Conservation (phyloP, 2,329 filamentous ascomycete genomes). For the Pseudogymnoascus verrucosus region DNA sequence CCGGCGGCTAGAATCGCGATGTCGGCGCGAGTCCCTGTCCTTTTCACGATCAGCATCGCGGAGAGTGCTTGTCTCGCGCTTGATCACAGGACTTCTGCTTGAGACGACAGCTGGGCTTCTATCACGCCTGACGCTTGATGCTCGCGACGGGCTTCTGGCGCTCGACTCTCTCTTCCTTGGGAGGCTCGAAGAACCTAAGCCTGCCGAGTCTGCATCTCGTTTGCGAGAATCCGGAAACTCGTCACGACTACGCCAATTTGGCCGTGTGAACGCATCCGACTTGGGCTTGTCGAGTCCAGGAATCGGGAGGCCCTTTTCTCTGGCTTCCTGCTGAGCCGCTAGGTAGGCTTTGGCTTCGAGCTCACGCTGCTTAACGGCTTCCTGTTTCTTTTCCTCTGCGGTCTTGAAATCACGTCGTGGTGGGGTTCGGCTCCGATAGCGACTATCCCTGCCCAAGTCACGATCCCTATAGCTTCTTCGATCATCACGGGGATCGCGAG, state of each 20-base stretch:
- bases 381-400: conserved; percentile 41
- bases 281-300: background rate
- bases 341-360: conserved; percentile 58
- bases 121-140: conserved; percentile 3
- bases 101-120: background rate
- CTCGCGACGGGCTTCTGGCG: background rate
- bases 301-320: conserved; percentile 46
- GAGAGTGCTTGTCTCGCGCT: conserved; percentile 19
- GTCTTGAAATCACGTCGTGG: conserved; percentile 10
- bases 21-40: conserved; percentile 18
- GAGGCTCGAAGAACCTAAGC: background rate
- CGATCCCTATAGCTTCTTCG: conserved; percentile 1
- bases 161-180: conserved; percentile 12
- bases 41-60: conserved; percentile 10
- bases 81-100: conserved; percentile 4
- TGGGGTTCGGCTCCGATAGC: conserved; percentile 1
- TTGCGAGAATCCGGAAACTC: conserved; percentile 4
- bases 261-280: background rate
- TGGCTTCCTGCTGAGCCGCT: conserved; percentile 52
- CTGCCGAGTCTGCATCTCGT: conserved; percentile 5
- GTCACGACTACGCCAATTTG: background rate
- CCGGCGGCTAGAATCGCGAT: conserved; percentile 15
- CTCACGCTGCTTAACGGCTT: conserved; percentile 54
- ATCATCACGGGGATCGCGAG: background rate
- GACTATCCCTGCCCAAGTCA: background rate